These are phyloP conservation scores for Nannochloris sp. DNA, from an alignment of 139 green algal genomes.

Conservation along the genomic window DNA sequence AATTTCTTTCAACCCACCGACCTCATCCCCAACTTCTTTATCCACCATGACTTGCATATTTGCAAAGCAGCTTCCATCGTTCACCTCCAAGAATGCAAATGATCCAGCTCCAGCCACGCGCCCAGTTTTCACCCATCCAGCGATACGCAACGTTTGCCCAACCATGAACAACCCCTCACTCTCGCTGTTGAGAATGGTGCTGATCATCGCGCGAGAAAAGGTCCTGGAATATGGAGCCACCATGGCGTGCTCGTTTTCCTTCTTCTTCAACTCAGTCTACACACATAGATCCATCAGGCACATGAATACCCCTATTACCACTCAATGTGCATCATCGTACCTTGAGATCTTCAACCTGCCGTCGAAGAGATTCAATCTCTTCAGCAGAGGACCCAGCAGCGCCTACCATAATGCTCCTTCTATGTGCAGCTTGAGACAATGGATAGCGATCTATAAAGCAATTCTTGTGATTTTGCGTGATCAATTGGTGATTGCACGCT, in stretches of 20 bases:
- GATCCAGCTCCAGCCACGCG: conserved; percentile 79
- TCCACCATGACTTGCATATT: conserved; percentile 86
- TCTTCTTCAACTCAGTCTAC: conserved; percentile 31
- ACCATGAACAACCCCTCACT: conserved; percentile 60
- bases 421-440: too few relatives aligned
- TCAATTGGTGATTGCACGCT: too few relatives aligned
- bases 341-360: conserved; percentile 42
- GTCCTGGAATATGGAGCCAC: conserved; percentile 43
- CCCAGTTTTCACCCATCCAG: conserved; percentile 98
- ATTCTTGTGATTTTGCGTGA: too few relatives aligned
- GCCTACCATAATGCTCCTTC: background rate
- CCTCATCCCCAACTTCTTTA: conserved; percentile 62
- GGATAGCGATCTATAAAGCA: too few relatives aligned
- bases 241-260: conserved; percentile 19
- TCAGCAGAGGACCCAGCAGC: conserved; percentile 3
- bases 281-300: background rate
- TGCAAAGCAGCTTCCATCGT: conserved; percentile 83
- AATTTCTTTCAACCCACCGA: conserved; percentile 55
- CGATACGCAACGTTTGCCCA: conserved; percentile 66
- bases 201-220: conserved; percentile 44
- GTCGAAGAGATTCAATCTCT: conserved; percentile 32
- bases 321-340: conserved; percentile 9
- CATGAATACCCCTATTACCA: background rate
- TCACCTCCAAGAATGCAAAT: conserved; percentile 96
- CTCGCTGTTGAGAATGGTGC: conserved; percentile 43